These are phyloP conservation scores for Remersonia thermophila DNA, from an alignment of 2,329 filamentous ascomycete genomes.

Conservation along the genomic window DNA sequence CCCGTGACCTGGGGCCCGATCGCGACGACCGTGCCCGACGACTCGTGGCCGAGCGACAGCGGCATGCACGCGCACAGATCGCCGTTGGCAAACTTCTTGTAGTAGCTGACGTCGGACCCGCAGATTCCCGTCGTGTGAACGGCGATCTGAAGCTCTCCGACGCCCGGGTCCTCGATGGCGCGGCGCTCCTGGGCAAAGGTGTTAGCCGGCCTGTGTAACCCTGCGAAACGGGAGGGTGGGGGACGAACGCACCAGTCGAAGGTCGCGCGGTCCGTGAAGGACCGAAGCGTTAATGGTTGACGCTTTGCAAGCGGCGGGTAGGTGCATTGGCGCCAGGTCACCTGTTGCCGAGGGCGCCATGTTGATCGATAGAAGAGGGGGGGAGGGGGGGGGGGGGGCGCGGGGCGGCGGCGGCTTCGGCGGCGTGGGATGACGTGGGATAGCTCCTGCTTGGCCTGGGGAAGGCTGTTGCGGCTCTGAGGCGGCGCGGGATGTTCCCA, in stretches of 20 bases:
- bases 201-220: slow-evolving; percentile 17
- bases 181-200: slow-evolving; percentile 34
- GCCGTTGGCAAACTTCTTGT: slow-evolving; percentile 60
- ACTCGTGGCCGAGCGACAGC: slow-evolving; percentile 52
- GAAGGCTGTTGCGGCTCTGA: too few relatives aligned
- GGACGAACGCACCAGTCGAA: slow-evolving; percentile 41
- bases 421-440: slow-evolving; percentile 21
- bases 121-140: slow-evolving; percentile 57
- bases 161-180: slow-evolving; percentile 33
- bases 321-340: slow-evolving; percentile 31
- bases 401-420: too few relatives aligned
- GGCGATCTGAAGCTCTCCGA: slow-evolving; percentile 50
- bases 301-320: slow-evolving; percentile 30
- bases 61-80: slow-evolving; percentile 55
- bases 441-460: slow-evolving; percentile 8
- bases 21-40: slow-evolving; percentile 44
- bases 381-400: too few relatives aligned
- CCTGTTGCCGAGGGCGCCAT: slow-evolving; percentile 41
- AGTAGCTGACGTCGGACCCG: slow-evolving; percentile 59
- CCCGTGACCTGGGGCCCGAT: slow-evolving; percentile 40
- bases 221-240: slow-evolving; percentile 14
- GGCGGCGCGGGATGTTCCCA: slow-evolving; percentile 14
- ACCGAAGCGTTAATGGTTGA: slow-evolving; percentile 41
- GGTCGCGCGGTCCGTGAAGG: slow-evolving; percentile 43
- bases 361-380: slow-evolving; percentile 19